These are phyloP conservation scores for Reutealis trisperma DNA, from an alignment of 345 rosid species.

Conservation along the genomic window DNA sequence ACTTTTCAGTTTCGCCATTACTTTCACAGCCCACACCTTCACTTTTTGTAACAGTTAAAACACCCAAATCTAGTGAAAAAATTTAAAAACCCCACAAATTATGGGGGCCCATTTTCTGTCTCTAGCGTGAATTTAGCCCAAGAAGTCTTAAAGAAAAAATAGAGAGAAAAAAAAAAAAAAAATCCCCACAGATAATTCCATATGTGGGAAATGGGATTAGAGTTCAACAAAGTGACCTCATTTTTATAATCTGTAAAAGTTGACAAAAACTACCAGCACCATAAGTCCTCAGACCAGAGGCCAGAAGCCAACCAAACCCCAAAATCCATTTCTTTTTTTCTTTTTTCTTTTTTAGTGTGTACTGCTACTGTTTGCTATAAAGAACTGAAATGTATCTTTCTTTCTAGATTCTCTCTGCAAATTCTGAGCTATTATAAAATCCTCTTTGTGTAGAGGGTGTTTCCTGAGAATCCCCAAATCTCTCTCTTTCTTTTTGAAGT, in stretches of 20 bases:
- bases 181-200: not conserved
- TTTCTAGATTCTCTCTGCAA: slow-evolving; percentile 29
- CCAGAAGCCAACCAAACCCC: not conserved
- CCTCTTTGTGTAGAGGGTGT: not conserved
- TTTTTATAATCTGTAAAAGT: not conserved
- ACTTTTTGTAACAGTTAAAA: slow-evolving; percentile 24
- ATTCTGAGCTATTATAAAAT: slow-evolving; percentile 24
- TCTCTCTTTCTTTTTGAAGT: not conserved
- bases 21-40: not conserved
- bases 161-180: not conserved
- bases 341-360: not conserved
- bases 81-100: not conserved
- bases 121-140: slow-evolving; percentile 25
- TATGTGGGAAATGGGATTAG: not conserved
- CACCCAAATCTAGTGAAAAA: not conserved
- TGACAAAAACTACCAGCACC: not conserved
- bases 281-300: not conserved
- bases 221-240: not conserved
- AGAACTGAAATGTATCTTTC: slow-evolving; percentile 28
- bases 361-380: slow-evolving; percentile 13
- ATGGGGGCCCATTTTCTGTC: slow-evolving; percentile 21
- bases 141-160: too few species aligned
- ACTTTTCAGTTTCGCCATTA: slow-evolving; percentile 12
- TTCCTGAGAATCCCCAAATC: slow-evolving; percentile 25
- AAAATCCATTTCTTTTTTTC: not conserved